Conservation (phyloP, 2,329 filamentous ascomycete species). For the Aspergillus fischeri region DNA sequence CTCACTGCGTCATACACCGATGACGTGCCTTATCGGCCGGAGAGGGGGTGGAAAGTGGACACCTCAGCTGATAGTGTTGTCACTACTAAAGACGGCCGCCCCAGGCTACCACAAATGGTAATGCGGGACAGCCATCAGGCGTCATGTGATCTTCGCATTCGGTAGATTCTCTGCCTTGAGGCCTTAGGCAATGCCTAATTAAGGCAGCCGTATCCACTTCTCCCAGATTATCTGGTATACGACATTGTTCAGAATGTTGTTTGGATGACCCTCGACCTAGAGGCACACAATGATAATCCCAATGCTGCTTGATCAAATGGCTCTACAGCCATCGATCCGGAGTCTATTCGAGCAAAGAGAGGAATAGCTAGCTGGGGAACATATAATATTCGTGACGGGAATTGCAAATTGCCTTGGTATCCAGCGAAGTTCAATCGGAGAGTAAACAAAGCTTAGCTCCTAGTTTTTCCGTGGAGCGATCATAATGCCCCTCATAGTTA, state of each 20-base stretch:
- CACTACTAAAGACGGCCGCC: not conserved
- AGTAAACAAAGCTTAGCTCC: not conserved
- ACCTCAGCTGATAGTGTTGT: not conserved
- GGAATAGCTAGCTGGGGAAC: not conserved
- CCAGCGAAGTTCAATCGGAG: not conserved
- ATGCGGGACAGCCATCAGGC: constrained; percentile 1
- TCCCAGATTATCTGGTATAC: too few species aligned
- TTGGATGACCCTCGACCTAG: not conserved
- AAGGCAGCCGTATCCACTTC: not conserved
- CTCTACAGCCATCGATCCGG: not conserved
- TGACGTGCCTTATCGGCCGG: not conserved
- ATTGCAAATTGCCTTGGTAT: not conserved
- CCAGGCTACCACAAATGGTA: not conserved
- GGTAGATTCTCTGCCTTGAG: constrained; percentile 1
- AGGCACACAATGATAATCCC: not conserved
- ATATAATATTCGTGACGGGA: not conserved
- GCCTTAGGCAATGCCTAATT: not conserved
- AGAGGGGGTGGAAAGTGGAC: not conserved
- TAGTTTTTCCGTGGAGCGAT: not conserved
- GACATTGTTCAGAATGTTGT: not conserved
- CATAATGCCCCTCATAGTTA: not conserved
- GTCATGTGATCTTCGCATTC: constrained; percentile 23
- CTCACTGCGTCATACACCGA: not conserved
- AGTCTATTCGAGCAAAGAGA: not conserved
- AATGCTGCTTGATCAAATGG: not conserved